Percentiles rank a stretch among this genome's conserved stretches.
These are phyloP conservation scores for Cymbidium sinense DNA, from an alignment of 106 monocot species.

Conservation along the genomic window DNA sequence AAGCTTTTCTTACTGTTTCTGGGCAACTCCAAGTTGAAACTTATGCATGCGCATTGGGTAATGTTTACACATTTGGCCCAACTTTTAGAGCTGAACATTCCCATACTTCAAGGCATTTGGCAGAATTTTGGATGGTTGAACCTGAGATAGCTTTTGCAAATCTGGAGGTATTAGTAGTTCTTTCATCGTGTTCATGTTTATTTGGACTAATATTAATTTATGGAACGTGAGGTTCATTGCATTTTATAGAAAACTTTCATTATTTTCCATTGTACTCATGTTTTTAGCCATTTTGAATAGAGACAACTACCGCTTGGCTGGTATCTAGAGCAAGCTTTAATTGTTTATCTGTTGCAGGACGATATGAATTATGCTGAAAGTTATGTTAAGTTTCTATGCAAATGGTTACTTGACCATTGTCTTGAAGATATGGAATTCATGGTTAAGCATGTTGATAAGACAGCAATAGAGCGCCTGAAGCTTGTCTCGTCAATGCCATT, in stretches of 20 bases:
- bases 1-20: slow-evolving; percentile 84
- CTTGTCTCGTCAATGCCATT: slow-evolving; percentile 51
- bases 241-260: not conserved
- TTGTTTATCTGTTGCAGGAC: slow-evolving; percentile 31
- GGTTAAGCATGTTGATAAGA: slow-evolving; percentile 50
- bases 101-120: slow-evolving; percentile 90
- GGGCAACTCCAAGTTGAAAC: slow-evolving; percentile 94
- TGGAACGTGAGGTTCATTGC: not conserved
- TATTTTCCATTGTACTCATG: too few species aligned
- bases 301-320: too few species aligned
- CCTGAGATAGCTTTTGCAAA: slow-evolving; percentile 97
- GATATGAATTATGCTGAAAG: slow-evolving; percentile 68
- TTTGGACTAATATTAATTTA: not conserved
- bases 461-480: slow-evolving; percentile 52
- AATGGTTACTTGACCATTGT: slow-evolving; percentile 66
- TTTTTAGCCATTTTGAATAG: too few species aligned
- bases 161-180: slow-evolving; percentile 46
- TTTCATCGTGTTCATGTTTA: not conserved
- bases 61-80: slow-evolving; percentile 96
- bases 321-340: not conserved
- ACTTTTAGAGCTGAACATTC: slow-evolving; percentile 95
- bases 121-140: slow-evolving; percentile 99
- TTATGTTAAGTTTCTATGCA: slow-evolving; percentile 59
- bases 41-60: slow-evolving; percentile 83
- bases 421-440: slow-evolving; percentile 67